Evolutionary conservation across 148 eudicot genomes (phyloP).

Genomic region (Camellia sinensis): DNA sequence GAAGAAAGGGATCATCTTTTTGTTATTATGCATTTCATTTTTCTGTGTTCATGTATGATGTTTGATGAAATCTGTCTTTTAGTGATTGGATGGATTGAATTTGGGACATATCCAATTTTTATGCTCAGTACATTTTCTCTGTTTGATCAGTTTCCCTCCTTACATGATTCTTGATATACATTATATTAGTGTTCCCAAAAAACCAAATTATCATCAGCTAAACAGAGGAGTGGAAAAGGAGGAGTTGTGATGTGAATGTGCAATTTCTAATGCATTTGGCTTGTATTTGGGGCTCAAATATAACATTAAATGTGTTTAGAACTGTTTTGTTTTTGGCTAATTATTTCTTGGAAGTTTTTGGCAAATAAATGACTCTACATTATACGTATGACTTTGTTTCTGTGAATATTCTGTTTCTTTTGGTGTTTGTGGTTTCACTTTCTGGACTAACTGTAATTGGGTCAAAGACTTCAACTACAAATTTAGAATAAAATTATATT

Average conservation of each 20-base stretch:
- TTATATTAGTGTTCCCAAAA: neutral
- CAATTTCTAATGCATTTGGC: neutral
- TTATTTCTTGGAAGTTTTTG: neutral
- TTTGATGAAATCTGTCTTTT: slow-evolving; percentile 7
- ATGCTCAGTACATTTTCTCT: neutral
- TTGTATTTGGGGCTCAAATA: neutral
- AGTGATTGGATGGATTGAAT: neutral
- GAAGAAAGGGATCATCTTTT: slow-evolving; percentile 22
- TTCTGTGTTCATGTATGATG: neutral
- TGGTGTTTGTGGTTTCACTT: neutral
- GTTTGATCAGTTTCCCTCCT: too few relatives aligned
- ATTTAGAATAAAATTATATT: neutral
- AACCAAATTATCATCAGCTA: too few relatives aligned
- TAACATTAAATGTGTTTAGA: neutral
- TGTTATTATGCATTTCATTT: neutral
- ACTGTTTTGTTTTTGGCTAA: neutral
- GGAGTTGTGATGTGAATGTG: too few relatives aligned
- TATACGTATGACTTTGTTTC: neutral
- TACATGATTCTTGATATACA: neutral
- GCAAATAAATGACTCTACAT: neutral
- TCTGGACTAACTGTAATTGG: too few relatives aligned
- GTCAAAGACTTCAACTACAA: neutral
- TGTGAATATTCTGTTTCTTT: neutral
- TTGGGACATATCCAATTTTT: neutral
- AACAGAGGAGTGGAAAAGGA: too few relatives aligned